Conservation (phyloP, 495 filamentous ascomycete genomes). For the Hyphodiscus hymeniophilus region DNA sequence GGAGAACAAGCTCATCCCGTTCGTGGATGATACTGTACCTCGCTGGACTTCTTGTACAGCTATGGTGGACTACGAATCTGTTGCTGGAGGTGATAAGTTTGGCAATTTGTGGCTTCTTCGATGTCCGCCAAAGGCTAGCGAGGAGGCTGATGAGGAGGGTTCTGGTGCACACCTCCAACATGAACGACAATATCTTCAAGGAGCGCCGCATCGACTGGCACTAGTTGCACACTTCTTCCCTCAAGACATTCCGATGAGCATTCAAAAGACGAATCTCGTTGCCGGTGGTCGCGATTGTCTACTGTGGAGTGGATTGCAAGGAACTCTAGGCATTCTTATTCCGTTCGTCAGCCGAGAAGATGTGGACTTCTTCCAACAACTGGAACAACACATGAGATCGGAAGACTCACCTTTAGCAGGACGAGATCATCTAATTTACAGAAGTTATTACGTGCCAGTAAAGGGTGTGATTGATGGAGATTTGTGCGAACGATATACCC, state of each 20-base stretch:
- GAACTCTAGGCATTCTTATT: slow-evolving; percentile 85
- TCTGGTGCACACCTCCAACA: slow-evolving; percentile 84
- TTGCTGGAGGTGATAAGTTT: slow-evolving; percentile 94
- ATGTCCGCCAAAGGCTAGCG: slow-evolving; percentile 76
- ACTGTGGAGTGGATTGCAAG: slow-evolving; percentile 89
- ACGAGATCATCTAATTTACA: slow-evolving; percentile 88
- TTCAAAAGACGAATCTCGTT: slow-evolving; percentile 84
- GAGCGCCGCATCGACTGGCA: slow-evolving; percentile 73
- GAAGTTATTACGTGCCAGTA: slow-evolving; percentile 92
- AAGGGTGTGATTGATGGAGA: slow-evolving; percentile 99
- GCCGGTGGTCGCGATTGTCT: slow-evolving; percentile 87
- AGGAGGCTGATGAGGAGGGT: slow-evolving; percentile 86
- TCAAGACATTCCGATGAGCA: slow-evolving; percentile 84
- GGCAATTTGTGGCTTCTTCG: slow-evolving; percentile 92
- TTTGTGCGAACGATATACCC: slow-evolving; percentile 82
- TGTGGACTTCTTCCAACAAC: slow-evolving; percentile 91
- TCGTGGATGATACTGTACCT: slow-evolving; percentile 79
- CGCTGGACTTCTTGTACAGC: slow-evolving; percentile 81
- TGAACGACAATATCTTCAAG: slow-evolving; percentile 80
- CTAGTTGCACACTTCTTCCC: slow-evolving; percentile 82
- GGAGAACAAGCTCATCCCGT: slow-evolving; percentile 84
- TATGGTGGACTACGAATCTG: slow-evolving; percentile 97
- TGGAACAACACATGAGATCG: slow-evolving; percentile 76
- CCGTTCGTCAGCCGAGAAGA: slow-evolving; percentile 88
- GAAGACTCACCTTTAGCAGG: slow-evolving; percentile 85